Percentiles rank a stretch among this genome's conserved stretches.
These are phyloP conservation scores for Leccinum cinnamomeum DNA, from an alignment of 1,284 basidiomycete genomes.

Conservation along the genomic window DNA sequence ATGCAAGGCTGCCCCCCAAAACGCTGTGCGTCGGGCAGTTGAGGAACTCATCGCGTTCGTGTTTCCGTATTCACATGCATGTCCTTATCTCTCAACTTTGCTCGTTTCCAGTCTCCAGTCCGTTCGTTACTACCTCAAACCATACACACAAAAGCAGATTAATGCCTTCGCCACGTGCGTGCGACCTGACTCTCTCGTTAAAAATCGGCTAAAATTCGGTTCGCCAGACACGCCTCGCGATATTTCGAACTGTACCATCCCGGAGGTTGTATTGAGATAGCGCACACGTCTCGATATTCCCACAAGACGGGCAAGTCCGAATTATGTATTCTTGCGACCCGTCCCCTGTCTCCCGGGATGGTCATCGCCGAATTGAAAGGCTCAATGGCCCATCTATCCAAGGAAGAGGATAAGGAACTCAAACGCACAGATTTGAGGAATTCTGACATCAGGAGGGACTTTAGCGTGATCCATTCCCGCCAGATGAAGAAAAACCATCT, in stretches of 20 bases:
- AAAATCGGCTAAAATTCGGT: conserved; percentile 28
- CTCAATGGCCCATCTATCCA: conserved; percentile 81
- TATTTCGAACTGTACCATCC: conserved; percentile 85
- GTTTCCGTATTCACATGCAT: conserved; percentile 14
- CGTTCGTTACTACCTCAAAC: conserved; percentile 71
- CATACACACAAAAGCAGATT: conserved; percentile 75
- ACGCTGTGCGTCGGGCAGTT: conserved; percentile 63
- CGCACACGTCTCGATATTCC: conserved; percentile 82
- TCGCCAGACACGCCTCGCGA: conserved; percentile 73
- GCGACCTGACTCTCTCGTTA: conserved; percentile 33
- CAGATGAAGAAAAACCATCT: conserved; percentile 91
- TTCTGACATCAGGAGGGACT: conserved; percentile 79
- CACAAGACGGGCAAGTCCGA: conserved; percentile 88
- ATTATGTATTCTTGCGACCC: conserved; percentile 85
- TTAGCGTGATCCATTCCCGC: conserved; percentile 88
- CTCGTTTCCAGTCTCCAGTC: conserved; percentile 53
- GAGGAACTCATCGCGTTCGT: conserved; percentile 73
- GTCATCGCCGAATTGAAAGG: conserved; percentile 83
- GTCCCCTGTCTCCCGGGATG: conserved; percentile 64
- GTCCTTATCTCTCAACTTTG: conserved; percentile 20
- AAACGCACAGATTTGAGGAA: conserved; percentile 70
- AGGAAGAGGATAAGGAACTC: conserved; percentile 79
- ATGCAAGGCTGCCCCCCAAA: conserved; percentile 49
- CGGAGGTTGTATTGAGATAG: conserved; percentile 80
- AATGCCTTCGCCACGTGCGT: conserved; percentile 86